Percentiles rank a stretch among this genome's conserved stretches.
phyloP scores from a whole-genome alignment of 352 stramenopile genomes.

The Discostella stelligera region DNA sequence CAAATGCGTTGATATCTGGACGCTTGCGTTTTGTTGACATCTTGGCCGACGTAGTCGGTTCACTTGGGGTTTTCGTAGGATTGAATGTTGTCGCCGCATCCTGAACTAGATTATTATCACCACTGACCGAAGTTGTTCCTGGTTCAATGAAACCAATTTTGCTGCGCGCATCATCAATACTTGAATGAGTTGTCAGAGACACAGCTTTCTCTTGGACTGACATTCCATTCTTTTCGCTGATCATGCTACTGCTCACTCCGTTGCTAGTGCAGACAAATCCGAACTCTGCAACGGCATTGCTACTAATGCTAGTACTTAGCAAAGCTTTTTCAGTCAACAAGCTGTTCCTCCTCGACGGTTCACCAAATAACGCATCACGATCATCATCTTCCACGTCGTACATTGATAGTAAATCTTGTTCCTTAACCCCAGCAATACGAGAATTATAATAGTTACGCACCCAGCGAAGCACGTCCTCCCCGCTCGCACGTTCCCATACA shows the following conservation, averaged over 20 bases:
- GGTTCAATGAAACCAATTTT: background rate
- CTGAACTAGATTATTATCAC: constrained; percentile 16
- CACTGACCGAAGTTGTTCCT: background rate
- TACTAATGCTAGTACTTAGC: background rate
- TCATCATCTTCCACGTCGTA: constrained; percentile 2
- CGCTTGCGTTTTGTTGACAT: constrained; percentile 36
- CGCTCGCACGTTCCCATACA: constrained; percentile 73
- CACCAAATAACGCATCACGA: background rate
- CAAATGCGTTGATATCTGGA: background rate
- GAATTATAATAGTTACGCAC: constrained; percentile 71
- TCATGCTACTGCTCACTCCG: background rate
- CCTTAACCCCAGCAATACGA: constrained; percentile 56
- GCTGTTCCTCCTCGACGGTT: background rate
- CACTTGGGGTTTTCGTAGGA: constrained; percentile 7
- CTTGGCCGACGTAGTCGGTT: constrained; percentile 16
- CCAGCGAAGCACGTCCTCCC: constrained; percentile 68
- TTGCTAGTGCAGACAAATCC: background rate
- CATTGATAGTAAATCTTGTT: constrained; percentile 14
- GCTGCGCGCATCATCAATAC: constrained; percentile 1
- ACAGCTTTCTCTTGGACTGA: constrained; percentile 7
- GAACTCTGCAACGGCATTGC: background rate
- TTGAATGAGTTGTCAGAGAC: background rate
- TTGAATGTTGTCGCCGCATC: constrained; percentile 16
- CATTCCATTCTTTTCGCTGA: constrained; percentile 4
- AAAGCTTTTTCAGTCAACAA: constrained; percentile 1